Evolutionary conservation across 164 flowering plant species (phyloP).

Genomic region (Chloranthus sessilifolius): DNA sequence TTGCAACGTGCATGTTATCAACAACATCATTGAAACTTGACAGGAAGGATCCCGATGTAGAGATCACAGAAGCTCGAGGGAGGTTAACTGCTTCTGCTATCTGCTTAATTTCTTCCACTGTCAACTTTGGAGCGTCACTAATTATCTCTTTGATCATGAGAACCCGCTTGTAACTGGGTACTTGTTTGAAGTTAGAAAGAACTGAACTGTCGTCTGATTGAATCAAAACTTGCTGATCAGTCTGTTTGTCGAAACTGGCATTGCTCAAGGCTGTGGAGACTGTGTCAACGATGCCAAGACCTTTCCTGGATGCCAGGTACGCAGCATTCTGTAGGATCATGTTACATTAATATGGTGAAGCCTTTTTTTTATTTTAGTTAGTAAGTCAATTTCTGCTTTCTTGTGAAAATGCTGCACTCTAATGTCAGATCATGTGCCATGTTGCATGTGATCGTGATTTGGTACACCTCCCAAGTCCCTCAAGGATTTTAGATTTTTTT

Average conservation of each 20-base stretch:
- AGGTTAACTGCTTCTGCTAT: slow-evolving; percentile 61
- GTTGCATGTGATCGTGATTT: no score
- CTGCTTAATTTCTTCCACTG: slow-evolving; percentile 62
- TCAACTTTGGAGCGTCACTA: slow-evolving; percentile 35
- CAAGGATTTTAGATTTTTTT: no score
- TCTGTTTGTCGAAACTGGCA: slow-evolving; percentile 64
- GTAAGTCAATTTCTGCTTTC: no score
- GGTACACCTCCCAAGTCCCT: no score
- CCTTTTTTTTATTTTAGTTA: no score
- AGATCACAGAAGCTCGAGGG: slow-evolving; percentile 33
- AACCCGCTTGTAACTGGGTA: slow-evolving; percentile 47
- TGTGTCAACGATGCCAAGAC: slow-evolving; percentile 45
- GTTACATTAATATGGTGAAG: background rate
- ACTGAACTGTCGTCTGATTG: slow-evolving; percentile 82
- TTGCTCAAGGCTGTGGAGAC: slow-evolving; percentile 53
- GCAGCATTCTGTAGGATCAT: slow-evolving; percentile 82
- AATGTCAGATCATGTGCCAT: no score
- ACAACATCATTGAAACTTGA: slow-evolving; percentile 34
- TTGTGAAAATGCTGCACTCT: no score
- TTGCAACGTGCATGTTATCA: slow-evolving; percentile 49
- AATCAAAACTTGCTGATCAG: slow-evolving; percentile 61
- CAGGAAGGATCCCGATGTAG: slow-evolving; percentile 20
- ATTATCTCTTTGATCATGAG: slow-evolving; percentile 32
- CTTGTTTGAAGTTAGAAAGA: slow-evolving; percentile 41
- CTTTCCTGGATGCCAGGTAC: slow-evolving; percentile 76